Percentiles rank a stretch among this genome's conserved stretches.
These are phyloP conservation scores for Aspergillus eucalypticola DNA, from an alignment of 2,329 filamentous ascomycete species.

Conservation along the genomic window DNA sequence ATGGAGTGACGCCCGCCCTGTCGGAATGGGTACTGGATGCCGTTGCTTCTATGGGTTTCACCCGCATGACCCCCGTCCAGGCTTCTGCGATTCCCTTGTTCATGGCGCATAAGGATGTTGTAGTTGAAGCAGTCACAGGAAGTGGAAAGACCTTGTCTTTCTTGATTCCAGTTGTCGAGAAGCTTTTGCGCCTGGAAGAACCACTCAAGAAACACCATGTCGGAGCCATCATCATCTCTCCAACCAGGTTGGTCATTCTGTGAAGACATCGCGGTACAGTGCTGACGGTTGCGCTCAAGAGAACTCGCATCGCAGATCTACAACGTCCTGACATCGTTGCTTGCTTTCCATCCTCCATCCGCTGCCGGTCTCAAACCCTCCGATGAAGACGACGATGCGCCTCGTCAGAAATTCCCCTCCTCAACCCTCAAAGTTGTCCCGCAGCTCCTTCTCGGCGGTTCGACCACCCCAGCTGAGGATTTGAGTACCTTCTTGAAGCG, in stretches of 20 bases:
- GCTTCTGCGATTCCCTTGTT: constrained; percentile 87
- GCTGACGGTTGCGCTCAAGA: constrained; percentile 44
- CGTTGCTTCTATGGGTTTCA: constrained; percentile 79
- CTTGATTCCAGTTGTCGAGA: constrained; percentile 78
- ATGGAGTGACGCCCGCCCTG: constrained; percentile 67
- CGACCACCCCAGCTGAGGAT: constrained; percentile 80
- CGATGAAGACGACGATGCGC: constrained; percentile 47
- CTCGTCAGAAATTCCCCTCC: constrained; percentile 42
- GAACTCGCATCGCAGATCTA: constrained; percentile 92
- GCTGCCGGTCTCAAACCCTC: constrained; percentile 51
- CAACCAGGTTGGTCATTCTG: constrained; percentile 58
- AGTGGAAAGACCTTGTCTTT: constrained; percentile 90
- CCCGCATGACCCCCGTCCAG: constrained; percentile 90
- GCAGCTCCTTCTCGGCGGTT: constrained; percentile 84
- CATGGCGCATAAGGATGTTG: constrained; percentile 85
- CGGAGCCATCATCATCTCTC: constrained; percentile 86
- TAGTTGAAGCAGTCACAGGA: constrained; percentile 89
- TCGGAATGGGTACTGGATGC: constrained; percentile 86
- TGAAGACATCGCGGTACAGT: not conserved
- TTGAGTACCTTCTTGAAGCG: constrained; percentile 79
- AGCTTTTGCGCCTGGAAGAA: constrained; percentile 75
- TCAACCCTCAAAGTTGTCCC: constrained; percentile 68
- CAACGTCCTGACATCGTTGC: constrained; percentile 71
- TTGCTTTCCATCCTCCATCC: constrained; percentile 81
- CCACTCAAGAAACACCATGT: constrained; percentile 88